Evolutionary conservation across 768 basidiomycete genomes (phyloP), one percentile per base, ranked within the genome.

Genomic region (button mushroom (Agaricus bisporus)): DNA sequence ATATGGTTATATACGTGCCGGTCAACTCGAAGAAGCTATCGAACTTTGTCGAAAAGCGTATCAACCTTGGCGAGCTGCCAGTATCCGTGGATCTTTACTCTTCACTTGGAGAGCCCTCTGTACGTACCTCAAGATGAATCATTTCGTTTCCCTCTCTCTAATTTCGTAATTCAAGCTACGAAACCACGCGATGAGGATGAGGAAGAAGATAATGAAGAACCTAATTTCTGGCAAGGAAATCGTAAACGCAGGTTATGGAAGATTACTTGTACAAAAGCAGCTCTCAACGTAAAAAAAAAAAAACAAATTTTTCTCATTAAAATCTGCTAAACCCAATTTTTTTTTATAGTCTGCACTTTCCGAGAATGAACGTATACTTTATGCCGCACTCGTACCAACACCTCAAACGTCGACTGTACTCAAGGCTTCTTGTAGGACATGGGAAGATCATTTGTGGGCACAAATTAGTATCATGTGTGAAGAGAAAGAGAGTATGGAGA

Each of bases 391-490:
- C 7, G 84, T 76, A 25, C 95, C 85, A 29, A 86, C 76, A 11
- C 80, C 75, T 43, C 84, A 78, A 66, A 89, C 88, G 1, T 77
- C 81, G 0, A 70, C 67, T 18, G 68, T 86, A 29, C 78, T 92
- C 32, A 83, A 87, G 57, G 77, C 83, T 0, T 82, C 87, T 3
- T 95, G 91, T 62, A 71, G 84, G 32, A 87, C 89, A 18, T 98
- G 95, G 95, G 90, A 95, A 62, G 97, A 99, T 63, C 86, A 95
- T 63, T 74, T 98, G 0, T 99, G 97, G 97, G 91, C 90, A 0
- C 86, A 90, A 54, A 73, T 94, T 48, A 84, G 83, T 59, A 76
- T 91, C 46, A 72, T 91, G 37, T 86, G 89, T 60, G 91, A 95
- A 63, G 85, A 91, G 59, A 84, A 88, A 55, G 79, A 87, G 64